Evolutionary conservation across 108 stramenopile species (phyloP), one percentile per base, ranked within the genome.

Genomic region (Aureococcus anophagefferens): DNA sequence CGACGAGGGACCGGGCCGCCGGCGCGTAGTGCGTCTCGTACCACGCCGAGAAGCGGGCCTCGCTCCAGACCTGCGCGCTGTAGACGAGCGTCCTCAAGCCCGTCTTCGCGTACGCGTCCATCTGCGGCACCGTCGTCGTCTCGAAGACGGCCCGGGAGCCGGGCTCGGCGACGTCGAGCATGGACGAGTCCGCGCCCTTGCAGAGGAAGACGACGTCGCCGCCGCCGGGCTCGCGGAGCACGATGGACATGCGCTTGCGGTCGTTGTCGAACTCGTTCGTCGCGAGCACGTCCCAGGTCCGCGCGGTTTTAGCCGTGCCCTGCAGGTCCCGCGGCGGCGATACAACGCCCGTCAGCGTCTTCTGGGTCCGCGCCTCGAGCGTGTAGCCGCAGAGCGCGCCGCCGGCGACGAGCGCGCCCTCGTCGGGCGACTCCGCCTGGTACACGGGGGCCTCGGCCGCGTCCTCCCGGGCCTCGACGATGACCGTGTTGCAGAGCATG

Each of bases 121-220:
- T 35, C 29, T 72, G 74, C 14, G 32, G 62, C 70, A 35, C 64
- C 33, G 68, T 51, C 36, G 18, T 46, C 30, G 9, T 81, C 78
- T n/a, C 30, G 32, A 45, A 5, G 32, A 32, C 67, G 62, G 1
- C 33, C 1, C 33, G 28, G 21, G 51, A 59, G 7, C 7, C 33
- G 0, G 17, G 29, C 33, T 32, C 15, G 59, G 77, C 35, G 33
- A 82, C 80, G 64, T 68, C 63, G n/a, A 80, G 63, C 72, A 87
- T 81, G n/a, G 81, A 66, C 40, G 80, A 80, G 74, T 88, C 87
- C 13, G 87, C 87, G 1, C 87, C 87, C 81, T 88, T 88, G 64
- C 77, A 77, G 69, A 74, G 77, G 35, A 88, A 62, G 29, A 69
- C 65, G 17, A 87, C 77, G 16, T 33, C 63, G 13, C 65, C 16